A percentile compares a stretch with the other conserved stretches of the same genome.
Conservation (phyloP, 148 eudicot genomes). For the Hydrangea macrophylla region DNA sequence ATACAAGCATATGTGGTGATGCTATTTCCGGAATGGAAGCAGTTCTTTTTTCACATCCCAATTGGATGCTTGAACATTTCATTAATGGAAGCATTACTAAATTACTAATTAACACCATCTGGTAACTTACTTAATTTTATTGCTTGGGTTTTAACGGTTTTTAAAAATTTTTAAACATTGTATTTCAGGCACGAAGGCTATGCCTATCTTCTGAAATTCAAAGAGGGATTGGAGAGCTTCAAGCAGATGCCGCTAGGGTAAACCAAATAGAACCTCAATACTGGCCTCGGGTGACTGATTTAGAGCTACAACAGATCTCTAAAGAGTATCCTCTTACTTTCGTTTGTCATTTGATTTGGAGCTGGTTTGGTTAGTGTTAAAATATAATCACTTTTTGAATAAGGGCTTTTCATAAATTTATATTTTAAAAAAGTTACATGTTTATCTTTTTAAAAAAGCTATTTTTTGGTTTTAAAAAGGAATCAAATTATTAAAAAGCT, state of each 20-base stretch:
- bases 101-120: neutral
- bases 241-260: constrained; percentile 14
- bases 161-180: neutral
- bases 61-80: too few species aligned
- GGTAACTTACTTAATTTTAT: neutral
- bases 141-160: neutral
- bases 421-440: too few species aligned
- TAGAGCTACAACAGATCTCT: constrained; percentile 19
- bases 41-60: too few species aligned
- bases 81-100: too few species aligned
- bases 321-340: constrained; percentile 30
- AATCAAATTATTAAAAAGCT: too few species aligned
- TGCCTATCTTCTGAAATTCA: constrained; percentile 30
- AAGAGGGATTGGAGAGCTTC: constrained; percentile 7
- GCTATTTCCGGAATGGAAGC: neutral
- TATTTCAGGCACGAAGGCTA: constrained; percentile 37
- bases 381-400: too few species aligned
- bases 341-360: neutral
- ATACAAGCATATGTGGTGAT: too few species aligned
- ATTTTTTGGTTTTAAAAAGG: too few species aligned
- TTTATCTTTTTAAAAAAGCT: too few species aligned
- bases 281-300: constrained; percentile 27
- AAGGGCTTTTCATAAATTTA: too few species aligned
- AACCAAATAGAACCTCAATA: constrained; percentile 22
- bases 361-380: neutral